A percentile compares a stretch with the other conserved stretches of the same genome.
Evolutionary conservation across 805 yeast species (phyloP).

Genomic region (Wickerhamomyces subpelliculosus): DNA sequence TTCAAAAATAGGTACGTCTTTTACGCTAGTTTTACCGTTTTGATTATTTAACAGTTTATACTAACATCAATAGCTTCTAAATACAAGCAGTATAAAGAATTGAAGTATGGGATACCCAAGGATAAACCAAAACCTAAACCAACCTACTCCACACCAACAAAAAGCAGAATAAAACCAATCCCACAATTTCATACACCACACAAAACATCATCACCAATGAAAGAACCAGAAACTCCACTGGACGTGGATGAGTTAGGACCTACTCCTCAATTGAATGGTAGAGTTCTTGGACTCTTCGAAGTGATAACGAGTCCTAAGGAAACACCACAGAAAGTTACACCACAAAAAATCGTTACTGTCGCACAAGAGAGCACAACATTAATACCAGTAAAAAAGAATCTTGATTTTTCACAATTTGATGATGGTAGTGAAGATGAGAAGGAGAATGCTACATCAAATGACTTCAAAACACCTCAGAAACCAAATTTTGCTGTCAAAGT

Average conservation of each 20-base stretch:
- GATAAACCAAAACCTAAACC: background rate
- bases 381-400: background rate
- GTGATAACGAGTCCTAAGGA: constrained; percentile 11
- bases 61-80: constrained; percentile 9
- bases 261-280: constrained; percentile 80
- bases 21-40: background rate
- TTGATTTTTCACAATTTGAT: background rate
- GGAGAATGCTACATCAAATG: background rate
- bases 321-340: constrained; percentile 15
- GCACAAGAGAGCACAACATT: background rate
- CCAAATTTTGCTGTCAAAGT: constrained; percentile 1
- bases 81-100: constrained; percentile 27
- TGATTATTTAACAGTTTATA: background rate
- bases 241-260: constrained; percentile 56
- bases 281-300: constrained; percentile 69
- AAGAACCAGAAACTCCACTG: constrained; percentile 4
- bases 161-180: constrained; percentile 2
- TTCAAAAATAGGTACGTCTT: constrained; percentile 25
- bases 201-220: constrained; percentile 16
- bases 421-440: background rate
- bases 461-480: constrained; percentile 7
- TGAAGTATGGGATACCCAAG: constrained; percentile 14
- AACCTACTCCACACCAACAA: constrained; percentile 1
- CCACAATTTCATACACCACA: constrained; percentile 14
- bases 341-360: constrained; percentile 1